Conservation (phyloP, 805 yeast species). For the Kluyveromyces wickerhamii region DNA sequence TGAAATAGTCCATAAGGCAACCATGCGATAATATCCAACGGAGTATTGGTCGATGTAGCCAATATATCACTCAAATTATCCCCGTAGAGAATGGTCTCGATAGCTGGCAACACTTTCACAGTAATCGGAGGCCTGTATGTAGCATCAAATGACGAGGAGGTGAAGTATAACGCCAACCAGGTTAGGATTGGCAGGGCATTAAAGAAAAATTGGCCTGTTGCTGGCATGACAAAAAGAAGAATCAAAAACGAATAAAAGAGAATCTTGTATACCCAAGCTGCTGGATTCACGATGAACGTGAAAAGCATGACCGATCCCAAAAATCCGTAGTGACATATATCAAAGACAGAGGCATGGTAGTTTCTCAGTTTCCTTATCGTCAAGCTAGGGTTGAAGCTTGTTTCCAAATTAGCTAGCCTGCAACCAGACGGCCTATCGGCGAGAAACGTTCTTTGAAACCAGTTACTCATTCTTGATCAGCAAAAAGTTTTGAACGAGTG, state of each 20-base stretch:
- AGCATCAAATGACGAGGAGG: slow-evolving; percentile 65
- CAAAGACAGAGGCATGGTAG: slow-evolving; percentile 39
- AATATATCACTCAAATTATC: slow-evolving; percentile 79
- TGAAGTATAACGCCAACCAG: slow-evolving; percentile 79
- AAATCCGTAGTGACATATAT: slow-evolving; percentile 45
- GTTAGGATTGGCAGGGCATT: slow-evolving; percentile 76
- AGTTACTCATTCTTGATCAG: slow-evolving; percentile 19
- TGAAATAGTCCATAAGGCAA: slow-evolving; percentile 89
- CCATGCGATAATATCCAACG: slow-evolving; percentile 86
- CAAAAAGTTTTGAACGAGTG: too few species aligned
- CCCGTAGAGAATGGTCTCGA: slow-evolving; percentile 88
- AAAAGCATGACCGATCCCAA: slow-evolving; percentile 45
- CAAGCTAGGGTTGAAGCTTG: slow-evolving; percentile 39
- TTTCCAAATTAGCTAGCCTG: slow-evolving; percentile 42
- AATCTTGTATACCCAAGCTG: slow-evolving; percentile 35
- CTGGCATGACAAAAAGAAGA: slow-evolving; percentile 53
- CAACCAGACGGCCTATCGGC: slow-evolving; percentile 44
- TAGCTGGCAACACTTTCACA: slow-evolving; percentile 81
- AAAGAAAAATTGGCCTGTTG: slow-evolving; percentile 76
- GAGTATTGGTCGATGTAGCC: slow-evolving; percentile 58
- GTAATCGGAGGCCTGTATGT: slow-evolving; percentile 79
- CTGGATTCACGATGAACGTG: slow-evolving; percentile 53
- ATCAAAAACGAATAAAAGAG: slow-evolving; percentile 33
- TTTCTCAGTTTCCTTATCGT: slow-evolving; percentile 36
- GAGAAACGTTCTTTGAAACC: slow-evolving; percentile 44